Percentiles rank a stretch among this genome's conserved stretches.
Evolutionary conservation across 2,329 filamentous ascomycete genomes (phyloP).

Genomic region (Paecilomyces sp.): DNA sequence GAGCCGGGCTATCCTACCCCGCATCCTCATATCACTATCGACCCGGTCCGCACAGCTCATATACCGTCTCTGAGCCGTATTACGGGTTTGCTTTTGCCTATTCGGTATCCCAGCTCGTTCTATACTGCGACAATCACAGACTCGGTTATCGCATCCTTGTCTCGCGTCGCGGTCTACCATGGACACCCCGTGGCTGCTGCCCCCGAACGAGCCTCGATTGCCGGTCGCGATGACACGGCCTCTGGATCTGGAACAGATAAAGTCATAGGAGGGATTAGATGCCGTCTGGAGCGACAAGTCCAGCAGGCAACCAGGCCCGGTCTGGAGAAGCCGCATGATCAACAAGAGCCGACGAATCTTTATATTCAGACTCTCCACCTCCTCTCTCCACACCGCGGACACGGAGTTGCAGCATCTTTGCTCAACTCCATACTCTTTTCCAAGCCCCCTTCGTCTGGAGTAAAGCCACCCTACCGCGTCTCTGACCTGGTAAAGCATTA

Average conservation of each 20-base stretch:
- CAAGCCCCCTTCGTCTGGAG: slow-evolving; percentile 3
- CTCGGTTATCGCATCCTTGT: slow-evolving; percentile 44
- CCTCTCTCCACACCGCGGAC: slow-evolving; percentile 52
- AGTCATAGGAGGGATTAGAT: slow-evolving; percentile 43
- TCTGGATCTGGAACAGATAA: slow-evolving; percentile 29
- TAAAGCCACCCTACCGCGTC: slow-evolving; percentile 12
- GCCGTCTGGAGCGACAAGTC: slow-evolving; percentile 33
- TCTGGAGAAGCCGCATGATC: slow-evolving; percentile 2
- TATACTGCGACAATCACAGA: slow-evolving; percentile 55
- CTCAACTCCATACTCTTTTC: slow-evolving; percentile 37
- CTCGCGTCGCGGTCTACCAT: slow-evolving; percentile 54
- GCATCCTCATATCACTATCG: slow-evolving; percentile 46
- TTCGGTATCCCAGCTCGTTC: slow-evolving; percentile 55
- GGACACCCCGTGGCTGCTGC: slow-evolving; percentile 32
- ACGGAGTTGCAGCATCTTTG: slow-evolving; percentile 51
- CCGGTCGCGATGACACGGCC: slow-evolving; percentile 1
- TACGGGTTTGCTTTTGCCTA: slow-evolving; percentile 52
- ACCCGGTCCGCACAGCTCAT: slow-evolving; percentile 45
- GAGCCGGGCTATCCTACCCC: slow-evolving; percentile 23
- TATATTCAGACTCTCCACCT: slow-evolving; percentile 58
- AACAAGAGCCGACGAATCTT: slow-evolving; percentile 33
- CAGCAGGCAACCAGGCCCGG: slow-evolving; percentile 8
- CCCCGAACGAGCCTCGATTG: slow-evolving; percentile 8
- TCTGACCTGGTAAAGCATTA: slow-evolving; percentile 40
- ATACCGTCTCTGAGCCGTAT: slow-evolving; percentile 52